Conservation (phyloP, 192 early-diverging fungal genomes). For the Thamnidium elegans region DNA sequence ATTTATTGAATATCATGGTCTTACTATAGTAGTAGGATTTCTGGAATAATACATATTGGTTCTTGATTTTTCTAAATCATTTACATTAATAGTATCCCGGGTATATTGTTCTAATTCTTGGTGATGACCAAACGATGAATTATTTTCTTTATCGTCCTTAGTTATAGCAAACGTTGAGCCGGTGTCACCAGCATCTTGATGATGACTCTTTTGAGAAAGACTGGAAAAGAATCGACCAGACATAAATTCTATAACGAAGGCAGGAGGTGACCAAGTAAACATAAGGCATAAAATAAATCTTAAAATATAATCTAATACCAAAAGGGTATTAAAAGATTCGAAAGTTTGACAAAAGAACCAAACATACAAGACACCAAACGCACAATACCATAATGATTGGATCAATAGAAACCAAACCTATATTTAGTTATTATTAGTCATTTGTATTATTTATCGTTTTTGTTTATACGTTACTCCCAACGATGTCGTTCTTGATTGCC, state of each 20-base stretch:
- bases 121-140: too few species aligned
- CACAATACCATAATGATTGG: not conserved
- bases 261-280: conserved; percentile 1
- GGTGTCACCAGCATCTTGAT: too few species aligned
- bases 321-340: not conserved
- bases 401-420: conserved; percentile 1
- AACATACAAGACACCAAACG: not conserved
- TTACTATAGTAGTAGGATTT: too few species aligned
- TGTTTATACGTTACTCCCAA: not conserved
- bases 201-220: too few species aligned
- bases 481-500: not conserved
- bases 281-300: conserved; percentile 10
- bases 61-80: too few species aligned
- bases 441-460: not conserved
- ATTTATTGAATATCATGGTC: too few species aligned
- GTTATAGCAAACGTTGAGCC: too few species aligned
- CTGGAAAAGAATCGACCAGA: not conserved
- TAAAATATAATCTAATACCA: not conserved
- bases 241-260: not conserved
- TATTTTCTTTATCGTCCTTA: too few species aligned
- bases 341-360: conserved; percentile 4
- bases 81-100: too few species aligned
- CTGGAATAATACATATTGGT: too few species aligned
- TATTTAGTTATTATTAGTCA: not conserved
- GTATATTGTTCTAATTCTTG: too few species aligned